Percentiles rank a stretch among this genome's conserved stretches.
These are phyloP conservation scores for Amaranthus cruentus DNA, from an alignment of 148 eudicot species.

Conservation along the genomic window DNA sequence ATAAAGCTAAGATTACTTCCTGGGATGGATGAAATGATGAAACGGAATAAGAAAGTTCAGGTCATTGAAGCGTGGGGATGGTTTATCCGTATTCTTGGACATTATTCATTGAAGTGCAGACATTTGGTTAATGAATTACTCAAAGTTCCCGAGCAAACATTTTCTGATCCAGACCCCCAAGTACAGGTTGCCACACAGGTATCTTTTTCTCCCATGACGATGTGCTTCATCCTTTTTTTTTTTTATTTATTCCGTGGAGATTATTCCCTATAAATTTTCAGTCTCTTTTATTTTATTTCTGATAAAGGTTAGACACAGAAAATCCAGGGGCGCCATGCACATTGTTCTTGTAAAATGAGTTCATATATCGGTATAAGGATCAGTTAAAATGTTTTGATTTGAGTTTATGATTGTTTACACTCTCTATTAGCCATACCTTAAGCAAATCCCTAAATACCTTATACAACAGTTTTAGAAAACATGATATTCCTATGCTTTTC, in stretches of 20 bases:
- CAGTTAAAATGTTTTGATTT: neutral
- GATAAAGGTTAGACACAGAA: neutral
- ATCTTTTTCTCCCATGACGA: conserved; percentile 15
- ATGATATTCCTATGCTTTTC: neutral
- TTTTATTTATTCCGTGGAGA: neutral
- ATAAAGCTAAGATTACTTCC: conserved; percentile 58
- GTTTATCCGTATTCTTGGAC: conserved; percentile 69
- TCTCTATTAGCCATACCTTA: conserved; percentile 10
- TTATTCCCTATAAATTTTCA: neutral
- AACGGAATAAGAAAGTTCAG: conserved; percentile 61
- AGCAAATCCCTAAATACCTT: neutral
- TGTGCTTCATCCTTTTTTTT: neutral
- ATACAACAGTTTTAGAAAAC: neutral
- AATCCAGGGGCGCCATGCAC: neutral
- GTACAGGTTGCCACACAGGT: conserved; percentile 85
- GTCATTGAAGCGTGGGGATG: conserved; percentile 85
- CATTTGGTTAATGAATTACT: conserved; percentile 80
- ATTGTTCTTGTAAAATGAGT: neutral
- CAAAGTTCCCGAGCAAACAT: conserved; percentile 68
- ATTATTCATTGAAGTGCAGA: conserved; percentile 51
- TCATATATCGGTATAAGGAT: neutral
- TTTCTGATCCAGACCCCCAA: conserved; percentile 69
- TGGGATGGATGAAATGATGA: conserved; percentile 55
- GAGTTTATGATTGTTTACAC: neutral
- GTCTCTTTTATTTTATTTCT: neutral